Evolutionary conservation across 2,329 filamentous ascomycete genomes (phyloP).

Genomic region (Rhinocladiella mackenziei): DNA sequence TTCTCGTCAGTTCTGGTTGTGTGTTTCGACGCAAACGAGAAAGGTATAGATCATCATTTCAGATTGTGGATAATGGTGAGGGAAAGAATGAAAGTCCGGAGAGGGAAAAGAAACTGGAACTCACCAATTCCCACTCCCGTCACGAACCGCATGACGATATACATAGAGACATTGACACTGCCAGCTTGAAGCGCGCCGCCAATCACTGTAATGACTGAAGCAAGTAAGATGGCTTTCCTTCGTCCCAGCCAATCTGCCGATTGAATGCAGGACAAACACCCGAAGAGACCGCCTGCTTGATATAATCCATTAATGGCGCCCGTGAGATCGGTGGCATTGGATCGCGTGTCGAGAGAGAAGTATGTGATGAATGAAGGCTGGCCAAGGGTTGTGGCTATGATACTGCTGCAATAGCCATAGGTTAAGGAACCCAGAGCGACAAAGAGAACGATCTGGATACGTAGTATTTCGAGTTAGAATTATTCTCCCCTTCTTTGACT

Average conservation of each 20-base stretch:
- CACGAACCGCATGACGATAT: slow-evolving; percentile 18
- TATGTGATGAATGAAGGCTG: slow-evolving; percentile 45
- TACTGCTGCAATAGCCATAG: slow-evolving; percentile 5
- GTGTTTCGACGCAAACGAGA: neutral
- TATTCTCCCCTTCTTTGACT: no score
- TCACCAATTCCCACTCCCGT: slow-evolving; percentile 15
- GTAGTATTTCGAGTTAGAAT: no score
- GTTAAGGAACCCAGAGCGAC: slow-evolving; percentile 5
- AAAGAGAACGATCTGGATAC: slow-evolving; percentile 10
- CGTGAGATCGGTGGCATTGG: slow-evolving; percentile 41
- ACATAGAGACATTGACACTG: slow-evolving; percentile 24
- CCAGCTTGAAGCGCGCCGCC: slow-evolving; percentile 21
- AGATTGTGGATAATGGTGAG: no score
- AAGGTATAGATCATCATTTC: neutral
- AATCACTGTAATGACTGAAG: slow-evolving; percentile 25
- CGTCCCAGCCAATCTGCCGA: slow-evolving; percentile 6
- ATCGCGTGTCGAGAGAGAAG: slow-evolving; percentile 38
- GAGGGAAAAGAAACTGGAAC: no score
- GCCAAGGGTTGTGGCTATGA: slow-evolving; percentile 30
- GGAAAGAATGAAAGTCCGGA: no score
- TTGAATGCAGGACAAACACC: slow-evolving; percentile 29
- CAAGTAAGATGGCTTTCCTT: slow-evolving; percentile 32
- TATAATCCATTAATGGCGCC: slow-evolving; percentile 14
- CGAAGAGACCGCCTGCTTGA: slow-evolving; percentile 10
- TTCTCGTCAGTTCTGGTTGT: neutral